Base-by-base conservation (phyloP, 345 rosid species). In the Lepidium aucheri region DNA sequence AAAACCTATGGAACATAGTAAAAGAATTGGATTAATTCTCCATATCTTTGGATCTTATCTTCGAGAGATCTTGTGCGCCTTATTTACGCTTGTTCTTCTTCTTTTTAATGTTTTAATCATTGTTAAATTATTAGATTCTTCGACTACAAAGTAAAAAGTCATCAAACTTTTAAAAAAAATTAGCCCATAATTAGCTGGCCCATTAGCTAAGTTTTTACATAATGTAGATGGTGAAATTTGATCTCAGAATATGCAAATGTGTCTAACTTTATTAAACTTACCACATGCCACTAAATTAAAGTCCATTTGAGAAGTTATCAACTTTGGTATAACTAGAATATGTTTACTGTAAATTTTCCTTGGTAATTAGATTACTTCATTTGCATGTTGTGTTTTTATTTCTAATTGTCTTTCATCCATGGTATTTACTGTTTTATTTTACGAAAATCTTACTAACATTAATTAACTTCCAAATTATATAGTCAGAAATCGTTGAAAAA, bases 21-120 rank as follows among this genome's bases (percentile, higher is more conserved):
- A 66, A 28, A 73, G 76, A 60, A 73, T 59, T 40, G 51, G 49
- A 65, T 16, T 42, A 22, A 45, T 53, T 43, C 35, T 36, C 44
- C 68, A 38, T 67, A 60, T 74, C 53, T 53, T 67, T 13, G 63
- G 64, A 53, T 73, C 61, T 42, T 60, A 74, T 74, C 73, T 35
- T 39, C 1, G 30, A 36, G 58, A 67, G 64, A 73, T 65, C 67
- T 59, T 73, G 20, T 73, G 76, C 72, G 67, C 76, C 67, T 73
- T 52, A 59, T 50, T 53, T 59, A 73, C 72, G 67, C 76, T 59
- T 66, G 36, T 26, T 58, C 56, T 51, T 61, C 41, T 59, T 18
- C 34, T 58, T 35, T 26, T 36, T 24, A 24, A 24, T 26, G 30
- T 59, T 66, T 16, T 12, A 35, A 42, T 26, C 62, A 51, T 43